Evolutionary conservation across 108 stramenopile genomes (phyloP).

Genomic region (Skeletonema costatum): DNA sequence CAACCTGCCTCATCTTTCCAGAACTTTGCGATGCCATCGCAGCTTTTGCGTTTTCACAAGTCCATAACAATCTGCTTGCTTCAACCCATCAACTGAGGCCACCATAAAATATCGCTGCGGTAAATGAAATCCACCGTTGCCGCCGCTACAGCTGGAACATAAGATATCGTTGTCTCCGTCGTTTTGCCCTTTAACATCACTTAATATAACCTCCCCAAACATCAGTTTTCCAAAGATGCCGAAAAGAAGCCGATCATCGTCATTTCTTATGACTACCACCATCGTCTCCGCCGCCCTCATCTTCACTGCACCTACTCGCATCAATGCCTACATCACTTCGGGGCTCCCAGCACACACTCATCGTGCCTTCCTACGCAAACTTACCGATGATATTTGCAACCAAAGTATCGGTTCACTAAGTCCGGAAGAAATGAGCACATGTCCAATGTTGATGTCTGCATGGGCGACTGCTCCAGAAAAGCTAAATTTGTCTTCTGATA

Average conservation of each 20-base stretch:
- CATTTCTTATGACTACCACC: neutral
- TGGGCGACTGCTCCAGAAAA: conserved; percentile 52
- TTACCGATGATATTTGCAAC: conserved; percentile 71
- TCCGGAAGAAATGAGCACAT: conserved; percentile 39
- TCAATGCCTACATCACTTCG: conserved; percentile 44
- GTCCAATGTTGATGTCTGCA: conserved; percentile 69
- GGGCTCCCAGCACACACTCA: conserved; percentile 57
- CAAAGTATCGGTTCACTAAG: conserved; percentile 53
- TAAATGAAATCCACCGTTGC: neutral
- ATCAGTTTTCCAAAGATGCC: neutral
- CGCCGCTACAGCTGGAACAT: neutral
- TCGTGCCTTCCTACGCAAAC: conserved; percentile 60
- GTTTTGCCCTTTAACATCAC: too few relatives aligned
- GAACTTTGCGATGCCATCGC: too few relatives aligned
- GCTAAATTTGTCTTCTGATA: neutral
- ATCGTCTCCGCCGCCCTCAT: neutral
- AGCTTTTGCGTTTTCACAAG: neutral
- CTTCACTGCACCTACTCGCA: neutral
- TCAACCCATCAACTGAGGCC: neutral
- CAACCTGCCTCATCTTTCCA: neutral
- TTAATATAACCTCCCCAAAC: too few relatives aligned
- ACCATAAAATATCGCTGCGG: neutral
- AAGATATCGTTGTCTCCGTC: too few relatives aligned
- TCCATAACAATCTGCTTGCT: neutral
- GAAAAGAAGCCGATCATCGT: neutral